phyloP scores from a whole-genome alignment of 345 rosid species.

The Syzygium aqueum region DNA sequence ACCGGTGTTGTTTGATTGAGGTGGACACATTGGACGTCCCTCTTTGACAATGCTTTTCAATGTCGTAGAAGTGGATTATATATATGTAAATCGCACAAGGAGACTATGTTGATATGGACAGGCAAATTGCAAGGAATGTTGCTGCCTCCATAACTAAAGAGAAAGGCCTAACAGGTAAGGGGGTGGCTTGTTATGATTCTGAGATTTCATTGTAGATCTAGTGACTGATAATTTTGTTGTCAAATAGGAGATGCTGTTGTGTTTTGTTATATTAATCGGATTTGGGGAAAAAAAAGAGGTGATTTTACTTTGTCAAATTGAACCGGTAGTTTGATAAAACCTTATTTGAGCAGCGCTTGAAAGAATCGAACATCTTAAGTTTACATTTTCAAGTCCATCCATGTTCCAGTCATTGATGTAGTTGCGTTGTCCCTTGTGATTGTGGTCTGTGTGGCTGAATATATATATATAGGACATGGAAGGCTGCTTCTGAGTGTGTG shows the following conservation, averaged over 20 bases:
- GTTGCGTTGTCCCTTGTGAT: background rate
- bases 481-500: background rate
- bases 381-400: background rate
- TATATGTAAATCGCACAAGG: background rate
- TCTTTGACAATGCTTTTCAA: rapidly evolving
- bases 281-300: rapidly evolving
- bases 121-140: background rate
- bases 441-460: background rate
- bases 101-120: background rate
- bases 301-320: background rate
- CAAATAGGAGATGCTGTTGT: background rate
- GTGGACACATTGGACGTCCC: no score
- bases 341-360: background rate
- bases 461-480: background rate
- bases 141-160: background rate
- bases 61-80: background rate
- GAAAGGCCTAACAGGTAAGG: background rate
- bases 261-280: background rate
- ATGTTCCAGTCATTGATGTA: rapidly evolving
- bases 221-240: no score
- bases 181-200: background rate
- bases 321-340: background rate
- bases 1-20: background rate
- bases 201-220: background rate
- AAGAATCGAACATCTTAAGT: background rate